These are phyloP conservation scores for Allium cepa DNA, from an alignment of 106 monocot genomes.

Conservation along the genomic window DNA sequence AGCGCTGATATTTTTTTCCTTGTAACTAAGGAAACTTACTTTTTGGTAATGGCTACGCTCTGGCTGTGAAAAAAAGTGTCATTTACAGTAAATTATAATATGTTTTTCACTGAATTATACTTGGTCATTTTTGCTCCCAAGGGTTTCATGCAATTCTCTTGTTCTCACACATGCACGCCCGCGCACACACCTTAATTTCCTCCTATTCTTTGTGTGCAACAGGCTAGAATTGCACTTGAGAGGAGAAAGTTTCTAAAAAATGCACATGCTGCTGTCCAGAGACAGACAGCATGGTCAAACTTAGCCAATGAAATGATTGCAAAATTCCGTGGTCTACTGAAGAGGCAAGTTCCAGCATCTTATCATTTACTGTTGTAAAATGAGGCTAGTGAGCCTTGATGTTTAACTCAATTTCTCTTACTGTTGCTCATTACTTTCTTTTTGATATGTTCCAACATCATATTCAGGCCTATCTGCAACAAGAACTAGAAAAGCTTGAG, in stretches of 20 bases:
- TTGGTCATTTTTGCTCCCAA: too few species aligned
- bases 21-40: too few species aligned
- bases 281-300: constrained; percentile 89
- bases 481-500: constrained; percentile 95
- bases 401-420: background rate
- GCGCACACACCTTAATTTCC: too few species aligned
- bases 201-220: background rate
- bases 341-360: constrained; percentile 53
- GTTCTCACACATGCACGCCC: too few species aligned
- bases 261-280: constrained; percentile 85
- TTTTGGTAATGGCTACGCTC: too few species aligned
- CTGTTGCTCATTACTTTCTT: too few species aligned
- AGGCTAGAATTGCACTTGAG: constrained; percentile 98
- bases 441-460: background rate
- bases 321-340: constrained; percentile 95
- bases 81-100: too few species aligned
- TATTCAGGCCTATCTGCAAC: constrained; percentile 86
- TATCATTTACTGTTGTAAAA: background rate
- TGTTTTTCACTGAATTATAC: too few species aligned
- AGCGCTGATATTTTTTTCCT: too few species aligned
- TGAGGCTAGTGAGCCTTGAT: constrained; percentile 1
- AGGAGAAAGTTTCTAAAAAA: constrained; percentile 90
- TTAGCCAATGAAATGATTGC: constrained; percentile 97
- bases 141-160: too few species aligned
- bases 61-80: too few species aligned